phyloP scores from a whole-genome alignment of 345 rosid genomes.

The Eucalyptus lansdowneana region DNA sequence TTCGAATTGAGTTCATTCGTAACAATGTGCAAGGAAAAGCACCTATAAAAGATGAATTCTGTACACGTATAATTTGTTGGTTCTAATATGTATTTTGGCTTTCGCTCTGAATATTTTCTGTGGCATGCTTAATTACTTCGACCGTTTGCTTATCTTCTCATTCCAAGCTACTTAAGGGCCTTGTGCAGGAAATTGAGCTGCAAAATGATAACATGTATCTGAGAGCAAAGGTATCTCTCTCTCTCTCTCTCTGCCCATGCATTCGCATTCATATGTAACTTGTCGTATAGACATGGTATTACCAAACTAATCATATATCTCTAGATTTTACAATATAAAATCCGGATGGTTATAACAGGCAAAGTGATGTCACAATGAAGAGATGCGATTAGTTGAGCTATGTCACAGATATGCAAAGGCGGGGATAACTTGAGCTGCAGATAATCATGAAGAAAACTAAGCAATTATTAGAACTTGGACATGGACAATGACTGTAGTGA shows the following conservation, averaged over 20 bases:
- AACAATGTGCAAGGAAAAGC: not conserved
- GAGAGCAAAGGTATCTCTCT: slow-evolving; percentile 46
- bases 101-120: not conserved
- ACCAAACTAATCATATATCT: not conserved
- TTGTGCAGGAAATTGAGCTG: slow-evolving; percentile 67
- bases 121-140: not conserved
- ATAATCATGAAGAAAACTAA: not conserved
- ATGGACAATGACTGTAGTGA: not conserved
- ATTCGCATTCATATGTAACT: not conserved
- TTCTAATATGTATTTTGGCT: not conserved
- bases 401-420: not conserved
- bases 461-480: not conserved
- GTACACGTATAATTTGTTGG: not conserved
- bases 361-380: not conserved
- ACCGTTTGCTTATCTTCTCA: not conserved
- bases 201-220: slow-evolving; percentile 72
- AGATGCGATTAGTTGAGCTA: not conserved
- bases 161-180: not conserved
- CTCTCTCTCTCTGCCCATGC: not conserved
- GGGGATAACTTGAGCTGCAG: not conserved
- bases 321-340: not conserved
- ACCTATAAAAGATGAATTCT: not conserved
- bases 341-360: not conserved
- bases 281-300: not conserved
- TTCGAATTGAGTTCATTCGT: not conserved